Percentiles rank a stretch among this genome's conserved stretches.
Evolutionary conservation across 2,329 filamentous ascomycete species (phyloP).

Genomic region (Hymenoscyphus albidus): DNA sequence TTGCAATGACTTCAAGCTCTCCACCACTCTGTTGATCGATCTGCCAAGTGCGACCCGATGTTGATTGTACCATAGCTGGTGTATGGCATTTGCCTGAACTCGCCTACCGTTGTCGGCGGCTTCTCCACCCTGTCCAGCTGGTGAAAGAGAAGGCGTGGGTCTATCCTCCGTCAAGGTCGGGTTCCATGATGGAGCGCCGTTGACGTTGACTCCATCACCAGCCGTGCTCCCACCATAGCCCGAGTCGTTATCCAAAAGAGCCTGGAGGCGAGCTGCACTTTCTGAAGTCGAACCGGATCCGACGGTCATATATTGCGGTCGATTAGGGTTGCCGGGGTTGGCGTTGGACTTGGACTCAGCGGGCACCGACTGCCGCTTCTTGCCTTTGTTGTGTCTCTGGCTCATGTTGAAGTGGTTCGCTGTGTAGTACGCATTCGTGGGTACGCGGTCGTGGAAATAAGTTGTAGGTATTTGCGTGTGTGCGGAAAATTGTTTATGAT

Average conservation of each 20-base stretch:
- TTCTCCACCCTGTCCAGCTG: slow-evolving; percentile 26
- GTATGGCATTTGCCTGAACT: slow-evolving; percentile 74
- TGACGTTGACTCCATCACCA: slow-evolving; percentile 51
- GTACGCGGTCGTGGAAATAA: slow-evolving; percentile 16
- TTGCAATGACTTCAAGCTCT: slow-evolving; percentile 77
- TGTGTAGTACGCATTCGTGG: slow-evolving; percentile 9
- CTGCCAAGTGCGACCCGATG: slow-evolving; percentile 84
- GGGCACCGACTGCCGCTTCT: slow-evolving; percentile 38
- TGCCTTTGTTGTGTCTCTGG: slow-evolving; percentile 54
- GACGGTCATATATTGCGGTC: slow-evolving; percentile 80
- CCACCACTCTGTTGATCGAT: slow-evolving; percentile 81
- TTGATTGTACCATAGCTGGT: slow-evolving; percentile 92
- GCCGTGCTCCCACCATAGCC: slow-evolving; percentile 82
- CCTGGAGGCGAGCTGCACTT: slow-evolving; percentile 75
- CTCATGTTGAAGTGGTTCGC: slow-evolving; percentile 46
- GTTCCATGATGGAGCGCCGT: slow-evolving; percentile 41
- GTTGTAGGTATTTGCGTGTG: not conserved
- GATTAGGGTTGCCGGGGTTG: slow-evolving; percentile 19
- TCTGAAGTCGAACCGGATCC: slow-evolving; percentile 77
- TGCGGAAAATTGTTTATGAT: slow-evolving; percentile 20
- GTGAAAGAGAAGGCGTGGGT: slow-evolving; percentile 41
- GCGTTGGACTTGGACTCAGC: slow-evolving; percentile 19
- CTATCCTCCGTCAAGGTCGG: slow-evolving; percentile 46
- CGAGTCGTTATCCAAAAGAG: slow-evolving; percentile 80
- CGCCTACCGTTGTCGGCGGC: slow-evolving; percentile 60